A percentile compares a stretch with the other conserved stretches of the same genome.
These are phyloP conservation scores for Beauveria sp. DNA, from an alignment of 2,329 filamentous ascomycete species.

Conservation along the genomic window DNA sequence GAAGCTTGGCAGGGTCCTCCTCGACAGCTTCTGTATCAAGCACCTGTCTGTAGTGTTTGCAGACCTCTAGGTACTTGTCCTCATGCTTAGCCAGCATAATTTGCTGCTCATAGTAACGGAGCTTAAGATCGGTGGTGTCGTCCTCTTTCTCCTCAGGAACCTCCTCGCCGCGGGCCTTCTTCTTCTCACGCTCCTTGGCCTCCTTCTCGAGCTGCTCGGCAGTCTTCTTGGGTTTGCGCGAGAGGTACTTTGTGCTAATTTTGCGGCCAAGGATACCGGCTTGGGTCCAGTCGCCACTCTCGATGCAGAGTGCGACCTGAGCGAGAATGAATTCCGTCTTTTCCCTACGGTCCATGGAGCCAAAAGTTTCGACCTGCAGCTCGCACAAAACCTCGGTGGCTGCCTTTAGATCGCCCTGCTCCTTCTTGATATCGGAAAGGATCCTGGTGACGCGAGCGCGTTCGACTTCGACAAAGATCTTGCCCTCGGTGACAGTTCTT, in stretches of 20 bases:
- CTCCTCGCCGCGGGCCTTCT: slow-evolving; percentile 70
- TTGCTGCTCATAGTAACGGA: slow-evolving; percentile 95
- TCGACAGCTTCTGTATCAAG: slow-evolving; percentile 94
- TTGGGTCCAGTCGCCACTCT: slow-evolving; percentile 93
- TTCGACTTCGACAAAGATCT: slow-evolving; percentile 99
- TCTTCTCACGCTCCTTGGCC: slow-evolving; percentile 79
- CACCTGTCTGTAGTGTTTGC: slow-evolving; percentile 97
- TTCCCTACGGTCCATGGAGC: slow-evolving; percentile 92
- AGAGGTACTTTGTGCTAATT: slow-evolving; percentile 90
- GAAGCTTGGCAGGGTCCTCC: slow-evolving; percentile 77
- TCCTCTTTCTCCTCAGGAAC: slow-evolving; percentile 72
- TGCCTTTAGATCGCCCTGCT: slow-evolving; percentile 83
- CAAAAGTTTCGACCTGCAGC: slow-evolving; percentile 97
- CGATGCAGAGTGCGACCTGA: slow-evolving; percentile 89
- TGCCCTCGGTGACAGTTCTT: slow-evolving; percentile 94
- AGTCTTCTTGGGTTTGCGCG: slow-evolving; percentile 85
- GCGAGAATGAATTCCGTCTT: slow-evolving; percentile 99
- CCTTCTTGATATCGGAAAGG: slow-evolving; percentile 94
- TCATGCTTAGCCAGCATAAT: slow-evolving; percentile 94
- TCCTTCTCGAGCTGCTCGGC: slow-evolving; percentile 86
- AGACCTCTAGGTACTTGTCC: slow-evolving; percentile 92
- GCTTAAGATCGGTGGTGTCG: slow-evolving; percentile 92
- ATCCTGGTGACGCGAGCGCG: slow-evolving; percentile 91
- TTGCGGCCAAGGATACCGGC: slow-evolving; percentile 89
- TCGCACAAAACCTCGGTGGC: slow-evolving; percentile 93